Evolutionary conservation across 805 yeast genomes (phyloP), one percentile per base, ranked within the genome.

Genomic region (Cyberlindnera amylophila): DNA sequence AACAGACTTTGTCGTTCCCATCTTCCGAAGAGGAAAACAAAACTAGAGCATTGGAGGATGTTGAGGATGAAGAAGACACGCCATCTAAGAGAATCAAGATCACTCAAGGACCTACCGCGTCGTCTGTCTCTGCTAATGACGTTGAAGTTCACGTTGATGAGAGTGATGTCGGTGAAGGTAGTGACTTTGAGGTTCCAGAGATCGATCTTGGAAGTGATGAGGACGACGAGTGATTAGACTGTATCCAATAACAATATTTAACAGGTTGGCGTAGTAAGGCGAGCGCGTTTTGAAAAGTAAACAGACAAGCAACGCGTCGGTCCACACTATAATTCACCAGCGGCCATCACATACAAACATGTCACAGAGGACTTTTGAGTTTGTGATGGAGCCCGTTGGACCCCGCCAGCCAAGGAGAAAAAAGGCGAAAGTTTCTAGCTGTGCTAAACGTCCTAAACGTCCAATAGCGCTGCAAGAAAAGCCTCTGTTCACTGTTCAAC

Each of bases 161-260:
- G 5, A 46, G 41, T 13, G 52, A 44, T 4, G 63, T 43, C 4
- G 63, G 58, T 18, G 66, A 58, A 21, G 66, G 60, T 14, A 67
- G 74, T 15, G 81, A 76, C 48, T 71, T 75, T 35, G 81, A 75
- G 46, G 72, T 76, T 41, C 82, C 82, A 6, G 63, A 58, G 13
- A 63, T 70, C 40, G 69, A 53, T 9, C 47, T 70, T 7, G 72
- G 67, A 34, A 56, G 71, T 36, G 75, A 62, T 24, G 75, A 69
- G 38, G 76, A 69, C 38, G 67, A 63, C 16, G 67, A 35, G 8
- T 27, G 26, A 21, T 21, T n/a, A n/a, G n/a, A n/a, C n/a, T n/a
- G n/a, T n/a, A n/a, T n/a, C n/a, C n/a, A n/a, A n/a, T n/a, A n/a
- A n/a, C n/a, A n/a, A n/a, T n/a, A n/a, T n/a, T n/a, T n/a, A n/a